Percentiles rank a stretch among this genome's conserved stretches.
phyloP scores from a whole-genome alignment of 1,284 basidiomycete species.

The Moesziomyces parantarcticus region DNA sequence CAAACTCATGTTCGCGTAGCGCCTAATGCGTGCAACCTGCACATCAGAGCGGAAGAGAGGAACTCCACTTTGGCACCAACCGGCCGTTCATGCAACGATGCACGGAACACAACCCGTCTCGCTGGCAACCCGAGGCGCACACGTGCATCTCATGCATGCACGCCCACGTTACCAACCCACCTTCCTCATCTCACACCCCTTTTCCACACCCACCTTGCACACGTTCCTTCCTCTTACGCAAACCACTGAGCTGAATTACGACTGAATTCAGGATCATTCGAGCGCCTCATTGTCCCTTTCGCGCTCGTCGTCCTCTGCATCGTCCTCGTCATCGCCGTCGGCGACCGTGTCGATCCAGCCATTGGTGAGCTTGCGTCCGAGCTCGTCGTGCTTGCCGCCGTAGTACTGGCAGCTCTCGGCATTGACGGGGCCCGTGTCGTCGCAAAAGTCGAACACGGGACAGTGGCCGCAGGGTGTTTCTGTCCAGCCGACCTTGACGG shows the following conservation, averaged over 20 bases:
- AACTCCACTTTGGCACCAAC: too few relatives aligned
- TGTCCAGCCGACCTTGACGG: constrained; percentile 52
- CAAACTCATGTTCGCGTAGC: too few relatives aligned
- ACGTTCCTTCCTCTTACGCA: too few relatives aligned
- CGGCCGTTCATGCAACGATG: too few relatives aligned
- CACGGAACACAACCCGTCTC: too few relatives aligned
- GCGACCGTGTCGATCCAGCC: constrained; percentile 46
- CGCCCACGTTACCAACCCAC: too few relatives aligned
- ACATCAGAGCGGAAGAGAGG: too few relatives aligned
- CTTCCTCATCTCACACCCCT: not conserved
- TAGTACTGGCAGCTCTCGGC: constrained; percentile 59
- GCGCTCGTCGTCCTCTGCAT: constrained; percentile 10
- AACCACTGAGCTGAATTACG: too few relatives aligned
- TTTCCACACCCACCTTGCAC: not conserved
- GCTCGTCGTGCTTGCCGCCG: constrained; percentile 44
- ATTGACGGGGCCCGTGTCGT: constrained; percentile 58
- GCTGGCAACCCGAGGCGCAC: too few relatives aligned
- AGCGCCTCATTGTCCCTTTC: constrained; percentile 2
- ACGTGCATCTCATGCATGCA: too few relatives aligned
- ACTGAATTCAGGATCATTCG: too few relatives aligned
- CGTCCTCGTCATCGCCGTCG: constrained; percentile 31
- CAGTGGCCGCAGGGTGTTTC: constrained; percentile 61
- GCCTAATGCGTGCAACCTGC: too few relatives aligned
- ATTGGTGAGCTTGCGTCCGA: constrained; percentile 36
- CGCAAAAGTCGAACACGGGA: constrained; percentile 63